Percentiles rank a stretch among this genome's conserved stretches.
Conservation (phyloP, 1,139 yeast species). For the Yamadazyma siamensis region DNA sequence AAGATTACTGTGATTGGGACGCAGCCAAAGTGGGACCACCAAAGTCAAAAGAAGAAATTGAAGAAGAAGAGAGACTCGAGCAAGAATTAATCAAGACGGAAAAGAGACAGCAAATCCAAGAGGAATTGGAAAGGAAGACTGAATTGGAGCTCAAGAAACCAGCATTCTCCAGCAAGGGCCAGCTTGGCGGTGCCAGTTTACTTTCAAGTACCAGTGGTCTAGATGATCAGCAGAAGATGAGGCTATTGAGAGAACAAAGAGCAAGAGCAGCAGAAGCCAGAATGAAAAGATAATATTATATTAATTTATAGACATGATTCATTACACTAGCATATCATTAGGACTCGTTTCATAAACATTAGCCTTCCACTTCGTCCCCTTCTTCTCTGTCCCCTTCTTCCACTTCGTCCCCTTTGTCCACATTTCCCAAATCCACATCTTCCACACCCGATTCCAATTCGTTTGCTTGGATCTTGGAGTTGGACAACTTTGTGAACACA, state of each 20-base stretch:
- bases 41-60: constrained; percentile 60
- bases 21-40: constrained; percentile 66
- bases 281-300: constrained; percentile 28
- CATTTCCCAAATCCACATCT: background rate
- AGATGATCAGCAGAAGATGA: constrained; percentile 65
- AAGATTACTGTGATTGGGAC: constrained; percentile 65
- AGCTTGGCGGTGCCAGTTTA: constrained; percentile 21
- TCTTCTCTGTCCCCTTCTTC: too few relatives aligned
- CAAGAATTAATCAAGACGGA: constrained; percentile 32
- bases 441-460: background rate
- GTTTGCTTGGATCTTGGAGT: constrained; percentile 4
- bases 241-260: constrained; percentile 87
- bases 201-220: constrained; percentile 31
- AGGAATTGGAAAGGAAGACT: constrained; percentile 39
- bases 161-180: constrained; percentile 26
- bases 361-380: too few relatives aligned
- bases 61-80: constrained; percentile 33
- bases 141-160: constrained; percentile 38
- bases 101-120: constrained; percentile 35
- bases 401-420: too few relatives aligned
- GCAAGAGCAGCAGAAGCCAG: constrained; percentile 98
- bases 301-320: constrained; percentile 1
- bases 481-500: constrained; percentile 14
- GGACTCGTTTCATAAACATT: background rate
- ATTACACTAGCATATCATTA: background rate